Evolutionary conservation across 306 rosid species (phyloP), one percentile per base, ranked within the genome.

Genomic region (Quillaja saponaria): DNA sequence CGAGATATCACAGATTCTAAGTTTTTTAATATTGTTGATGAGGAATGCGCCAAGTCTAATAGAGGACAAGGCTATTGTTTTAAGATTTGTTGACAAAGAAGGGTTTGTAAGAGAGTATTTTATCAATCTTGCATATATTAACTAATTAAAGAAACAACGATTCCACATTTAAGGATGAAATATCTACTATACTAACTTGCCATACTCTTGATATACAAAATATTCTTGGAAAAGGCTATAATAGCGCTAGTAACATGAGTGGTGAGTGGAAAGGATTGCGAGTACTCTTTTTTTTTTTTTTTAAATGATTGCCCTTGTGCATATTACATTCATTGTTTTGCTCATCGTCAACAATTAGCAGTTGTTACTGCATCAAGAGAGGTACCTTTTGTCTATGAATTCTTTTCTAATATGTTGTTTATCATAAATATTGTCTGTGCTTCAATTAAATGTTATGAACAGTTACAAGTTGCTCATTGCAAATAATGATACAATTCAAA

Each of bases 291-390:
- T n/a, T n/a, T n/a, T n/a, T 60, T 69, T n/a, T 12, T 69, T 50
- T 13, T 59, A 1, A 18, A 17, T 44, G 50, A 52, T 28, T 61
- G 6, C 13, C 10, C 34, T 18, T 34, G 34, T 42, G 63, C 50
- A 11, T 62, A 61, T 13, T 70, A 54, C 21, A 28, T 53, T 16
- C 68, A 61, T 68, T 68, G 19, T 11, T 37, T 57, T n/a, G 66
- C 52, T 1, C 52, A 68, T 38, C 20, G 17, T 3, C 34, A 41
- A 17, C 19, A 52, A 19, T 35, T 54, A 8, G 41, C 63, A 17
- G 2, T 60, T 12, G 47, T 58, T 40, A 10, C 55, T 10, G 6
- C 67, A 9, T 18, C 41, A 0, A 70, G 44, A 28, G 49, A 17
- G 31, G 63, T 61, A 8, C 7, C 25, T 69, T n/a, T 0, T 5